Base-by-base conservation (phyloP, 2,329 filamentous ascomycete species). In the Magnaporthiopsis rhizophila region DNA sequence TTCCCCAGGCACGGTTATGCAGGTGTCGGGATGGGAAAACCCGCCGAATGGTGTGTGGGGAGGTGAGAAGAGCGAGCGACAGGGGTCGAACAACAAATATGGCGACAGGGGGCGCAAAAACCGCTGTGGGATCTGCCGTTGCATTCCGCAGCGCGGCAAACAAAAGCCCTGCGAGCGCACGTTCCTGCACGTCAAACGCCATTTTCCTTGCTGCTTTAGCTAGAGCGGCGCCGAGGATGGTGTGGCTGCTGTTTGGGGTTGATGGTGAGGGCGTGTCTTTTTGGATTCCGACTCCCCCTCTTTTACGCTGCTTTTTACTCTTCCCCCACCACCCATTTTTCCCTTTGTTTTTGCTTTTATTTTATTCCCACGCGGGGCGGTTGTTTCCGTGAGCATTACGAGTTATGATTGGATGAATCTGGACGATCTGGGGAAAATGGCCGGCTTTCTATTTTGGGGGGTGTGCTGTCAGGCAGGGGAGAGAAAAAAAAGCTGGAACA, bases 381-480 rank as follows among this genome's bases (percentile, higher is more conserved):
- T 69, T 75, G 73, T 79, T 79, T 78, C 77, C 74, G 81, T 74
- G 77, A 77, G 72, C 24, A 69, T 77, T 76, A 82, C 75, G 80
- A 79, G 70, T 77, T 77, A 80, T 84, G 81, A 85, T 84, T 85
- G 82, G 82, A 77, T 69, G 71, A 72, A 65, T 64, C 63, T 69
- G 67, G 72, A 72, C 67, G 64, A 60, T 24, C 30, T 21, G 58
- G 57, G 13, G 57, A 32, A 26, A 58, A 32, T 8, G 57, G 5
- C 12, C 57, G 11, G 21, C 32, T 34, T 32, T 34, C 36, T 32
- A 56, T 63, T 58, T 58, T 63, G 56, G 21, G 53, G 28, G 11
- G 34, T 36, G 26, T 50, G 28, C 24, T n/a, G 32, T 12, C 28
- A n/a, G 21, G n/a, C 24, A 36, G 30, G 32, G 21, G 57, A 38